A percentile compares a stretch with the other conserved stretches of the same genome.
Conservation (phyloP, 345 rosid species). For the Gossypium australe region DNA sequence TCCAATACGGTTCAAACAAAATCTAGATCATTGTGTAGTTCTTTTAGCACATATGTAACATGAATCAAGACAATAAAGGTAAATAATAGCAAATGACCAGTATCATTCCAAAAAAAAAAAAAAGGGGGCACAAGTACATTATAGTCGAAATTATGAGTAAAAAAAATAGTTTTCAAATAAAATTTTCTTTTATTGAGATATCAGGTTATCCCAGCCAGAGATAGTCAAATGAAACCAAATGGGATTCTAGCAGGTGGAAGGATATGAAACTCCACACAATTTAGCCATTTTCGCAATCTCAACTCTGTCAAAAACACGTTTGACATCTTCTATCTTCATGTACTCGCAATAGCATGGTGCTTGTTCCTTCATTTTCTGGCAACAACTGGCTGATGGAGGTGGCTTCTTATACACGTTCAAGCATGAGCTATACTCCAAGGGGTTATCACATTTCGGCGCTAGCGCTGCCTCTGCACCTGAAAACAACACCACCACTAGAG, state of each 20-base stretch:
- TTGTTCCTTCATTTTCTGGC: neutral
- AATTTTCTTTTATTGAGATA: too few species aligned
- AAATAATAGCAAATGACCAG: too few species aligned
- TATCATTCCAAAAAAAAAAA: too few species aligned
- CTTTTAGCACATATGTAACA: too few species aligned
- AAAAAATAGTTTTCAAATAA: too few species aligned
- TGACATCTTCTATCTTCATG: neutral
- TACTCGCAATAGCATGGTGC: neutral
- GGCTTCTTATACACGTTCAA: neutral
- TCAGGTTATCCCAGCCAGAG: too few species aligned
- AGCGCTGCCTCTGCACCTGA: constrained; percentile 25
- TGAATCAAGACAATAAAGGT: too few species aligned
- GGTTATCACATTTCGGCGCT: constrained; percentile 26
- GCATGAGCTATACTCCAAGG: constrained; percentile 24
- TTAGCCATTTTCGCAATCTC: neutral
- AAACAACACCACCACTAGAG: neutral
- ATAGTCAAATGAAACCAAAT: too few species aligned
- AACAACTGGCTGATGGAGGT: neutral
- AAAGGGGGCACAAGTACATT: too few species aligned
- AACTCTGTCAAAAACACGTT: neutral
- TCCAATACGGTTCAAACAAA: too few species aligned
- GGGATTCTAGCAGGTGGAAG: neutral
- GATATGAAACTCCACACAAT: neutral
- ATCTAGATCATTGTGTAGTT: too few species aligned
- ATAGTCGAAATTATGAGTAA: too few species aligned